A percentile compares a stretch with the other conserved stretches of the same genome.
Evolutionary conservation across 371 early-diverging fungal genomes (phyloP).

Genomic region (Syncephalastrum racemosum): DNA sequence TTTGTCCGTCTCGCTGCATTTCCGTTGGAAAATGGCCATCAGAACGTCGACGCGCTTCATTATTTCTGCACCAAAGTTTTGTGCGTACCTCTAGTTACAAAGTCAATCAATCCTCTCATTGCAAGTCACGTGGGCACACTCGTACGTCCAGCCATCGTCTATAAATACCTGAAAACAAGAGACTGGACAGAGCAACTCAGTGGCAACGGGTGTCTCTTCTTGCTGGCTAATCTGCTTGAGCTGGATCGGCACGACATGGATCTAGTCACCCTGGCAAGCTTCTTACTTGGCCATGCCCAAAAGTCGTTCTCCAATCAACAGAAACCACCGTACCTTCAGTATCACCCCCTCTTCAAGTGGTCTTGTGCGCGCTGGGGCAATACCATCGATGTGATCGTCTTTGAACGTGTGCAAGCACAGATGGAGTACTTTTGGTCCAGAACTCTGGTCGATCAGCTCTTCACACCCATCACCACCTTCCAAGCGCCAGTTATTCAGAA

Average conservation of each 20-base stretch:
- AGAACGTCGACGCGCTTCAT: constrained; percentile 15
- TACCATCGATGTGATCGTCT: constrained; percentile 38
- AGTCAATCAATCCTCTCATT: constrained; percentile 19
- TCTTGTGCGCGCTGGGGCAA: constrained; percentile 42
- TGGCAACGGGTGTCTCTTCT: constrained; percentile 57
- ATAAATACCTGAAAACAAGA: constrained; percentile 3
- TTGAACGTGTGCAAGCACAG: constrained; percentile 38
- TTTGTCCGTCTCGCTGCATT: constrained; percentile 50
- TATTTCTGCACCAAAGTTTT: constrained; percentile 26
- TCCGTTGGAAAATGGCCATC: constrained; percentile 40
- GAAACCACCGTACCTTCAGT: constrained; percentile 38
- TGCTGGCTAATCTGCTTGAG: constrained; percentile 56
- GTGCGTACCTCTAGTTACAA: constrained; percentile 21
- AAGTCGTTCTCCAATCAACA: constrained; percentile 50
- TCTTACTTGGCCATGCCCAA: constrained; percentile 37
- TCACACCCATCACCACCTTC: constrained; percentile 2
- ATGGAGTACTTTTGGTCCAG: constrained; percentile 62
- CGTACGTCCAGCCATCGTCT: constrained; percentile 5
- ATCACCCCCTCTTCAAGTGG: constrained; percentile 74
- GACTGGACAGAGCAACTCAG: constrained; percentile 17
- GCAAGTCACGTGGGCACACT: constrained; percentile 20
- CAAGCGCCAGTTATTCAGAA: constrained; percentile 4
- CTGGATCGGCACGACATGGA: constrained; percentile 23
- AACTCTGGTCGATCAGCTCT: neutral
- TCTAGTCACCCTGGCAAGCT: constrained; percentile 29